Conservation (phyloP, 1,284 basidiomycete genomes). For the Mycosarcoma mackinlayi region DNA sequence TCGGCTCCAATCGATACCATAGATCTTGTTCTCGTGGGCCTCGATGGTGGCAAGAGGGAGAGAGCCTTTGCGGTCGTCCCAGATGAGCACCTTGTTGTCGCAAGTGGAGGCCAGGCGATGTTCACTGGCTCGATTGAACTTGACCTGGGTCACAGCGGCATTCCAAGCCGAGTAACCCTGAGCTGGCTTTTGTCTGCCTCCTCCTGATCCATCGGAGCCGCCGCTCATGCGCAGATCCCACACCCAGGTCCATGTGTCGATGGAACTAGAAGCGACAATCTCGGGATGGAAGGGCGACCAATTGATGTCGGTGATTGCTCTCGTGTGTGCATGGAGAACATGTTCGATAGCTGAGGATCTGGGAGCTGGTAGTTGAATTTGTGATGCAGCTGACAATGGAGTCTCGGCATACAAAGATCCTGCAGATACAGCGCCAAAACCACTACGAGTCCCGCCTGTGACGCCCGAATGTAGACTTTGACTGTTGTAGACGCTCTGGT, state of each 20-base stretch:
- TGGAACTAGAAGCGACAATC: constrained; percentile 63
- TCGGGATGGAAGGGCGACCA: constrained; percentile 66
- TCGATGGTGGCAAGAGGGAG: constrained; percentile 58
- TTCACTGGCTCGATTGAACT: constrained; percentile 55
- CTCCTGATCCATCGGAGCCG: constrained; percentile 13
- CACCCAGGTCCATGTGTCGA: constrained; percentile 67
- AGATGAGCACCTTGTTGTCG: constrained; percentile 65
- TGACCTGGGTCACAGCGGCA: constrained; percentile 66
- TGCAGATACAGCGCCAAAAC: constrained; percentile 23
- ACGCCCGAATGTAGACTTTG: constrained; percentile 36
- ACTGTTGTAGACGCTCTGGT: constrained; percentile 43
- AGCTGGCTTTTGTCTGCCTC: constrained; percentile 46
- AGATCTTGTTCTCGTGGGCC: constrained; percentile 65
- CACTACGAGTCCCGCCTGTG: constrained; percentile 41
- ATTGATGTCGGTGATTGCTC: constrained; percentile 68
- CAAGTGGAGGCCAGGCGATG: constrained; percentile 59
- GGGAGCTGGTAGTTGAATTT: constrained; percentile 16
- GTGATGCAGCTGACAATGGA: constrained; percentile 18
- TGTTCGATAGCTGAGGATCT: constrained; percentile 59
- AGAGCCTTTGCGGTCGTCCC: constrained; percentile 65
- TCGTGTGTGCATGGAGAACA: constrained; percentile 61
- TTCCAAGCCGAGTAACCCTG: constrained; percentile 67
- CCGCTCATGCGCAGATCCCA: constrained; percentile 64
- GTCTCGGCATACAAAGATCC: constrained; percentile 28
- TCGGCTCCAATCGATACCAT: constrained; percentile 66